Base-by-base conservation (phyloP, 805 yeast species). In the Teunomyces panamensis region DNA sequence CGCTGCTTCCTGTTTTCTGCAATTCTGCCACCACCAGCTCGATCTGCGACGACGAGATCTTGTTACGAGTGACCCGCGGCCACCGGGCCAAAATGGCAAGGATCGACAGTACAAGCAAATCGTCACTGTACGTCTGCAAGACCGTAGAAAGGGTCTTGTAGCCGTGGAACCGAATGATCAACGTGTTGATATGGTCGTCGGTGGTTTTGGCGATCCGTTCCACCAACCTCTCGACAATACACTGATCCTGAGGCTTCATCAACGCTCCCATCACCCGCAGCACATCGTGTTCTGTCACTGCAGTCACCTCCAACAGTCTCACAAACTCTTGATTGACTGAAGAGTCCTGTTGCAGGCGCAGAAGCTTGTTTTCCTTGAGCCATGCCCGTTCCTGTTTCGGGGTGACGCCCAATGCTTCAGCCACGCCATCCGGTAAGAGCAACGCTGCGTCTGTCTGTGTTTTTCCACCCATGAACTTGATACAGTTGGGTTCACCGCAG, bases 391-490 rank as follows among this genome's bases (percentile, higher is more conserved):
- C 96, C 52, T 81, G 82, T 24, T 76, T 75, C 1, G 79, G 70
- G 10, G 79, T 72, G 8, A 91, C 85, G 14, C 96, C 96, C 42
- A 94, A 74, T 0, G 97, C 97, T 52, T 87, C 95, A 8, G 94
- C 82, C 30, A 87, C 77, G 20, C 83, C 79, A 52, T 88, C 92
- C 2, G 98, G 97, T 43, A 92, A 74, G 48, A 89, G 69, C 34
- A 88, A 77, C 0, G 92, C 92, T 29, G 92, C 87, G 56, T 90
- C 96, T 1, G 98, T 90, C 69, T 94, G 99, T 2, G 96, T 92
- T 66, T 90, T 91, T 43, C 99, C 99, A 54, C 98, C 99, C 73
- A 92, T 81, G 55, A 86, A 85, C 30, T 97, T 96, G 37, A 89
- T 77, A 77, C 99, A 92, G 66, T 89, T 91, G 27, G 86, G 75